A percentile compares a stretch with the other conserved stretches of the same genome.
phyloP scores from a whole-genome alignment of 83 land plant genomes.

The Larix sibirica region DNA sequence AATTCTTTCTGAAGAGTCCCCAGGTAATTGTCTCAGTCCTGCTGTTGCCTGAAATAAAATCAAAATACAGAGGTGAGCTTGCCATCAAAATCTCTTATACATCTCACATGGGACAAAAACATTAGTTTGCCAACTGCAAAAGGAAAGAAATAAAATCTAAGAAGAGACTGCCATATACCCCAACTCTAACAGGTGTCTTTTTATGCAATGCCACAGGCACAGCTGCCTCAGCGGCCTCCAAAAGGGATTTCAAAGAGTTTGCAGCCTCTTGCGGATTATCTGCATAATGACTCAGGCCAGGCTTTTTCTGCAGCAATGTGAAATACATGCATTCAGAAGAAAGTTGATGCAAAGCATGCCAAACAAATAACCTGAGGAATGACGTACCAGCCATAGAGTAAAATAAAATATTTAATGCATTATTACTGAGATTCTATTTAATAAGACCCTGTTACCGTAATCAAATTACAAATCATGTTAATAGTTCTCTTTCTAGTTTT shows the following conservation, averaged over 20 bases:
- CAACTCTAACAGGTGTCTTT: slow-evolving; percentile 86
- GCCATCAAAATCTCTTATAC: neutral
- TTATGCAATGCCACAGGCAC: slow-evolving; percentile 61
- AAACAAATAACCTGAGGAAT: neutral
- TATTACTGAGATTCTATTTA: neutral
- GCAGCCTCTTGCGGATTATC: slow-evolving; percentile 71
- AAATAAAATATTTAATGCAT: neutral
- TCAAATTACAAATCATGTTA: neutral
- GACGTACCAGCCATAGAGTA: neutral
- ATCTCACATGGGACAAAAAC: neutral
- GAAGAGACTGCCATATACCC: slow-evolving; percentile 43
- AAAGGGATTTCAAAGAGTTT: slow-evolving; percentile 59
- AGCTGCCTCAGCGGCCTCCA: slow-evolving; percentile 67
- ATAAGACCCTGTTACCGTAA: neutral
- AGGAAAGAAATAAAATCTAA: neutral
- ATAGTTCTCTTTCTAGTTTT: neutral
- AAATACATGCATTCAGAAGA: neutral
- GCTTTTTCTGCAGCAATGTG: slow-evolving; percentile 53
- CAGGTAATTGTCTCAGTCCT: slow-evolving; percentile 83
- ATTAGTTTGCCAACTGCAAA: neutral
- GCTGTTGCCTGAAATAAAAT: slow-evolving; percentile 87
- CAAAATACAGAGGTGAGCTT: neutral
- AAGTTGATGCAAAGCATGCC: neutral
- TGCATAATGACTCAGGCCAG: slow-evolving; percentile 85
- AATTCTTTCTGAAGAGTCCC: slow-evolving; percentile 70